Percentiles rank a stretch among this genome's conserved stretches.
phyloP scores from a whole-genome alignment of 208 protist species.

The Trypanosoma cruzi region DNA sequence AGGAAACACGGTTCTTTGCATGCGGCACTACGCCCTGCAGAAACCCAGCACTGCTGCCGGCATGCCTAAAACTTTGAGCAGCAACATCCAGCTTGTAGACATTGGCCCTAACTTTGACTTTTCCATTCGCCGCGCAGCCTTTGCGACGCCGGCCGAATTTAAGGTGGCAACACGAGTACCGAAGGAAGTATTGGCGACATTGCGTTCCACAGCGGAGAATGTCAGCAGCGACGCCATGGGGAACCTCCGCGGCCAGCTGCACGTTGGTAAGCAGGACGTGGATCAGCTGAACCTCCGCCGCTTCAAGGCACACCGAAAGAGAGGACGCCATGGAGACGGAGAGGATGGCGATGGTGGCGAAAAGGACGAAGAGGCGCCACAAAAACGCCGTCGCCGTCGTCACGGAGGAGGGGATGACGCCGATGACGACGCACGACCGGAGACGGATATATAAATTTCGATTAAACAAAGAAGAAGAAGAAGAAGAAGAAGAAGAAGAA shows the following conservation, averaged over 20 bases:
- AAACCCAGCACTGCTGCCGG: slow-evolving; percentile 60
- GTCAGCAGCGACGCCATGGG: slow-evolving; percentile 68
- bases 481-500: slow-evolving; percentile 1
- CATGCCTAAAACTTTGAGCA: slow-evolving; percentile 37
- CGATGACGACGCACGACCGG: slow-evolving; percentile 23
- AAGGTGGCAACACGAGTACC: slow-evolving; percentile 71
- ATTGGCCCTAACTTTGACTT: slow-evolving; percentile 90
- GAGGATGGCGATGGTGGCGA: slow-evolving; percentile 9
- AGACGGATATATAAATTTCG: slow-evolving; percentile 39
- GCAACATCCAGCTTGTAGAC: slow-evolving; percentile 70
- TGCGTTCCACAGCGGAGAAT: slow-evolving; percentile 70
- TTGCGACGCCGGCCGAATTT: slow-evolving; percentile 81
- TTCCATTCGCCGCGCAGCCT: slow-evolving; percentile 66
- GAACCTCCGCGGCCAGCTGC: slow-evolving; percentile 84
- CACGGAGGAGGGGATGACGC: neutral
- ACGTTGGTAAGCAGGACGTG: slow-evolving; percentile 83
- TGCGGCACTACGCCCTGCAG: slow-evolving; percentile 84
- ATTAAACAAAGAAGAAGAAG: slow-evolving; percentile 7
- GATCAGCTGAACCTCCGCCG: slow-evolving; percentile 75
- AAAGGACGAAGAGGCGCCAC: slow-evolving; percentile 23
- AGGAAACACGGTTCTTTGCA: slow-evolving; percentile 56
- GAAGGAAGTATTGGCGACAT: slow-evolving; percentile 51
- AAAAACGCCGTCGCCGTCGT: slow-evolving; percentile 32
- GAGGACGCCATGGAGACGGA: slow-evolving; percentile 1
- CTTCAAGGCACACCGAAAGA: slow-evolving; percentile 80